Conservation (phyloP, 2,329 filamentous ascomycete genomes). For the Xylariaceae sp. region DNA sequence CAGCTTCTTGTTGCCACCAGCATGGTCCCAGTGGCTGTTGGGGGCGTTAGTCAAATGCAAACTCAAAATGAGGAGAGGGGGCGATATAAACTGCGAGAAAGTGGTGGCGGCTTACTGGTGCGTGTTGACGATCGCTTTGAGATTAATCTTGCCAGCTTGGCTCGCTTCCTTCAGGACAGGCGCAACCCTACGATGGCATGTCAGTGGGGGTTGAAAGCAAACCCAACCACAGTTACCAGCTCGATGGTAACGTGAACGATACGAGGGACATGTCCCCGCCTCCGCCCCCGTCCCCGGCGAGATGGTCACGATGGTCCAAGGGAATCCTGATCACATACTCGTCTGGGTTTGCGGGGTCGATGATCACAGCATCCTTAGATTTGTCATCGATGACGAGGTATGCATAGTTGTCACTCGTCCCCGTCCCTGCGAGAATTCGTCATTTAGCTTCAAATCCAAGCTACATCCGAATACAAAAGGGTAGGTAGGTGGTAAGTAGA, state of each 20-base stretch:
- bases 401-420: conserved; percentile 75
- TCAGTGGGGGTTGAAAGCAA: conserved; percentile 8
- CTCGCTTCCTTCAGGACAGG: conserved; percentile 69
- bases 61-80: neutral
- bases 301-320: neutral
- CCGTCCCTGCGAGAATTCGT: conserved; percentile 54
- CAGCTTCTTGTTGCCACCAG: conserved; percentile 81
- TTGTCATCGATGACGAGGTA: conserved; percentile 76
- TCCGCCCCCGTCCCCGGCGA: too few relatives aligned
- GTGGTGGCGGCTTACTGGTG: conserved; percentile 68
- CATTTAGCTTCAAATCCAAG: conserved; percentile 4
- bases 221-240: too few relatives aligned
- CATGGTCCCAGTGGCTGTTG: conserved; percentile 82
- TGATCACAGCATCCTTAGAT: conserved; percentile 69
- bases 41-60: conserved; percentile 4
- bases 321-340: conserved; percentile 50
- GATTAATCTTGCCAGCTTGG: conserved; percentile 64
- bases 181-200: conserved; percentile 43
- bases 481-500: too few relatives aligned
- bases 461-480: too few relatives aligned
- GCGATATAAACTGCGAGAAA: neutral
- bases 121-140: conserved; percentile 90
- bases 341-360: conserved; percentile 72
- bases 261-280: neutral
- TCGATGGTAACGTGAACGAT: neutral